These are phyloP conservation scores for Filobasidium uniguttulatum DNA, from an alignment of 1,284 basidiomycete genomes.

Conservation along the genomic window DNA sequence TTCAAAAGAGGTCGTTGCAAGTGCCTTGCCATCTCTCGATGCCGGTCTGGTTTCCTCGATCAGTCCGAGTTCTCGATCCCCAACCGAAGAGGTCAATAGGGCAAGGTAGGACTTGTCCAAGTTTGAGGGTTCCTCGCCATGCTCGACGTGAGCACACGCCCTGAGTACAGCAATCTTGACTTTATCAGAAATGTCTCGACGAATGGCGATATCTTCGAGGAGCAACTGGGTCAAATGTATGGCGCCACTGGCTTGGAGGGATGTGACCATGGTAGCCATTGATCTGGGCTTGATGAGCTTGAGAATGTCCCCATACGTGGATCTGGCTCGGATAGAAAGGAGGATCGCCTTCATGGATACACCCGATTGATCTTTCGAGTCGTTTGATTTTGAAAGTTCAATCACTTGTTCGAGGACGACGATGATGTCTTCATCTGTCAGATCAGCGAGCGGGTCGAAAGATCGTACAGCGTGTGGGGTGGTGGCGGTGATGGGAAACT, in stretches of 20 bases:
- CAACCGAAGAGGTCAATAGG: neutral
- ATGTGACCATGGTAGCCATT: neutral
- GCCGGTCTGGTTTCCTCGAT: too few species aligned
- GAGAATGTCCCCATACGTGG: neutral
- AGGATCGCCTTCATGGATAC: neutral
- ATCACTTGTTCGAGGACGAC: neutral
- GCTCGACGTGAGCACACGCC: neutral
- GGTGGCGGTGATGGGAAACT: neutral
- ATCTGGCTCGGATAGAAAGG: neutral
- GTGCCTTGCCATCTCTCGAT: neutral
- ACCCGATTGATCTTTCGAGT: neutral
- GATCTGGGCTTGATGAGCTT: neutral
- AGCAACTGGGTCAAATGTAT: neutral
- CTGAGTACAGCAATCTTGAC: constrained; percentile 1
- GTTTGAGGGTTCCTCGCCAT: neutral
- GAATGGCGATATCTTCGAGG: neutral
- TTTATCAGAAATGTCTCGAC: neutral
- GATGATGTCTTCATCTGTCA: neutral
- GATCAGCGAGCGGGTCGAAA: neutral
- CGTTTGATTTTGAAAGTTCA: neutral
- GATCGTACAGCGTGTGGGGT: neutral
- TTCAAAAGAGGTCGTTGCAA: neutral
- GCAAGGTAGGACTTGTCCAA: neutral
- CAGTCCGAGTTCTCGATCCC: neutral
- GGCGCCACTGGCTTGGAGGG: neutral